These are phyloP conservation scores for Rhizophlyctis rosea DNA, from an alignment of 192 early-diverging fungal species.

Conservation along the genomic window DNA sequence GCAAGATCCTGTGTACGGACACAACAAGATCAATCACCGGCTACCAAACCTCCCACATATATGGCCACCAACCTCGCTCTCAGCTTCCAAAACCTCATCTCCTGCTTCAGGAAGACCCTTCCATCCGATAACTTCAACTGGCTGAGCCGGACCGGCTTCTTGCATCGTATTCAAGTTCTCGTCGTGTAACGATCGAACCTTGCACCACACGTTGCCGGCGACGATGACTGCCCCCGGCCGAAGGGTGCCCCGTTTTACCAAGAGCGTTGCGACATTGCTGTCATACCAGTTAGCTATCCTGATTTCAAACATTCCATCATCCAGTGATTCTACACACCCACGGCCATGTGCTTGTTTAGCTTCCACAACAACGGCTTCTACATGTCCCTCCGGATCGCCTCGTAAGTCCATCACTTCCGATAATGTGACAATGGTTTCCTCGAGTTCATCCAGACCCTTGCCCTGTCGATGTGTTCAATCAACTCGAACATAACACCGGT, in stretches of 20 bases:
- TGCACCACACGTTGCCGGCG: slow-evolving; percentile 83
- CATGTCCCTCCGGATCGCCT: slow-evolving; percentile 71
- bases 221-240: slow-evolving; percentile 73
- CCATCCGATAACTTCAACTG: slow-evolving; percentile 91
- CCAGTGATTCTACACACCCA: slow-evolving; percentile 31
- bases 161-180: slow-evolving; percentile 69
- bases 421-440: slow-evolving; percentile 82
- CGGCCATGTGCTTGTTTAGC: slow-evolving; percentile 81
- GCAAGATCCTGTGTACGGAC: slow-evolving; percentile 53
- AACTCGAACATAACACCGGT: background rate
- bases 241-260: slow-evolving; percentile 89
- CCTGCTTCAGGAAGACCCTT: slow-evolving; percentile 88
- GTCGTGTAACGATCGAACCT: slow-evolving; percentile 79
- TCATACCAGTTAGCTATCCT: no score
- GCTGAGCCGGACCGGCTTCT: slow-evolving; percentile 76
- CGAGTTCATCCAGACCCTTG: slow-evolving; percentile 79
- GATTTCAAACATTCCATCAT: background rate
- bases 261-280: slow-evolving; percentile 77
- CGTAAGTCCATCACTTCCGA: slow-evolving; percentile 86
- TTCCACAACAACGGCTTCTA: slow-evolving; percentile 87
- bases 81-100: slow-evolving; percentile 79
- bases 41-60: slow-evolving; percentile 5
- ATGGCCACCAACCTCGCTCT: slow-evolving; percentile 47
- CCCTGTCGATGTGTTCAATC: slow-evolving; percentile 40
- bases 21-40: background rate